Evolutionary conservation across 2,329 filamentous ascomycete genomes (phyloP).

Genomic region (Cryphonectria parasitica): DNA sequence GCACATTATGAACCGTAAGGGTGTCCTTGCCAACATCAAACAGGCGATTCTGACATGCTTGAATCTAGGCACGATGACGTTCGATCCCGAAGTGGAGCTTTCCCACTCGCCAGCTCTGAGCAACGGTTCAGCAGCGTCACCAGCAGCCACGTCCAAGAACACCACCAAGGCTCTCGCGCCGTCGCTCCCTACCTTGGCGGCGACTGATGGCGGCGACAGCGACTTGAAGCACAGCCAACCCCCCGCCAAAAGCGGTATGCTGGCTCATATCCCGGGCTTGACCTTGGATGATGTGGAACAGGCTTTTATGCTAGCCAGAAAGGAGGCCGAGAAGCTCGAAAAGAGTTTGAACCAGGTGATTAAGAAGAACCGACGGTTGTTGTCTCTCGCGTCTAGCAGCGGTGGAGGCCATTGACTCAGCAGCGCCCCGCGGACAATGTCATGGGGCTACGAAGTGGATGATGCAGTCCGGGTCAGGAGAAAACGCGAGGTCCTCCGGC

Average conservation of each 20-base stretch:
- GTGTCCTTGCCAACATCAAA: conserved; percentile 70
- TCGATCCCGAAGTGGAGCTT: conserved; percentile 24
- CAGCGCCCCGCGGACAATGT: conserved; percentile 3
- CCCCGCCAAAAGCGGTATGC: conserved; percentile 36
- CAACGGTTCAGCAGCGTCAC: conserved; percentile 19
- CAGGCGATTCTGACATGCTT: conserved; percentile 67
- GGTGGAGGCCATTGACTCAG: conserved; percentile 30
- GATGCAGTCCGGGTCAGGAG: conserved; percentile 5
- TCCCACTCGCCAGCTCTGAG: conserved; percentile 5
- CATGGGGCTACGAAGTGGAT: conserved; percentile 1
- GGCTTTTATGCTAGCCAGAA: conserved; percentile 54
- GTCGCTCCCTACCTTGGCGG: not conserved
- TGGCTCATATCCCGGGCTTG: conserved; percentile 59
- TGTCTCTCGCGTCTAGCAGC: conserved; percentile 40
- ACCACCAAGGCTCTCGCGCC: conserved; percentile 21
- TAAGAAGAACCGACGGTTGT: conserved; percentile 60
- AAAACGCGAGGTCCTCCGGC: conserved; percentile 24
- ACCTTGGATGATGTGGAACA: conserved; percentile 66
- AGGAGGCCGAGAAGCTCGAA: conserved; percentile 65
- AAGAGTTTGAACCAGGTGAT: conserved; percentile 64
- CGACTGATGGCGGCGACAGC: not conserved
- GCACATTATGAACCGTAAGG: conserved; percentile 68
- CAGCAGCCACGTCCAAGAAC: conserved; percentile 19
- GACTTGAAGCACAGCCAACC: conserved; percentile 16
- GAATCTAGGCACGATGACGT: conserved; percentile 55